Base-by-base conservation (phyloP, 2,329 filamentous ascomycete genomes). In the Acephala macrosclerotiorum region DNA sequence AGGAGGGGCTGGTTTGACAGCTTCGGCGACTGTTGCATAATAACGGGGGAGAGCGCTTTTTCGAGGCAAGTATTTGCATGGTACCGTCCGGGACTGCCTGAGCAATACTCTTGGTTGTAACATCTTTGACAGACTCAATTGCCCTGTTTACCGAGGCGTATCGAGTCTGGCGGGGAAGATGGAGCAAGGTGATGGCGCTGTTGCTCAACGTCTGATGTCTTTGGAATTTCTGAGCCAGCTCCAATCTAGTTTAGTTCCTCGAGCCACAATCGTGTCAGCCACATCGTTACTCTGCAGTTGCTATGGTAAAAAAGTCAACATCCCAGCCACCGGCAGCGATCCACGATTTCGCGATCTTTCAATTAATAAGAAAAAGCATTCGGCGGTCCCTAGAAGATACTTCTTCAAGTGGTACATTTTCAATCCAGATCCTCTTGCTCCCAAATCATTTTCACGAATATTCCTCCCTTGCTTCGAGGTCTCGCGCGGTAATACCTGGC, bases 81-180 rank as follows among this genome's bases (percentile, higher is more conserved):
- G 79, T 79, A 78, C 82, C 79, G 77, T 80, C 63, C 69, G 70
- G 58, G 73, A 75, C 69, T 72, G 72, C 70, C 74, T 80, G 73
- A 85, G 81, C 75, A 86, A 84, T 80, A 91, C 79, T 79, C 89
- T 85, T 71, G 88, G 85, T 78, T 91, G 89, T 69, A 92, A 80
- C 89, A 93, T 92, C 47, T 33, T 64, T 40, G 35, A 14, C 61
- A 66, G 60, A 59, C 12, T 56, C 71, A 72, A 72, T 74, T 70
- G 69, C 58, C 29, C 65, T 67, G 61, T 67, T 45, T 40, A 47
- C 60, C 61, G 56, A 38, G 35, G 25, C 42, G 38, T 33, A n/a
- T 58, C 64, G 56, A 29, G 36, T 49, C 49, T 33, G 35, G 33
- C 16, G 49, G 55, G 25, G 14, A 9, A 42, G 22, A 16, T 60